phyloP scores from a whole-genome alignment of 805 yeast genomes.

The Blastobotrys americana region DNA sequence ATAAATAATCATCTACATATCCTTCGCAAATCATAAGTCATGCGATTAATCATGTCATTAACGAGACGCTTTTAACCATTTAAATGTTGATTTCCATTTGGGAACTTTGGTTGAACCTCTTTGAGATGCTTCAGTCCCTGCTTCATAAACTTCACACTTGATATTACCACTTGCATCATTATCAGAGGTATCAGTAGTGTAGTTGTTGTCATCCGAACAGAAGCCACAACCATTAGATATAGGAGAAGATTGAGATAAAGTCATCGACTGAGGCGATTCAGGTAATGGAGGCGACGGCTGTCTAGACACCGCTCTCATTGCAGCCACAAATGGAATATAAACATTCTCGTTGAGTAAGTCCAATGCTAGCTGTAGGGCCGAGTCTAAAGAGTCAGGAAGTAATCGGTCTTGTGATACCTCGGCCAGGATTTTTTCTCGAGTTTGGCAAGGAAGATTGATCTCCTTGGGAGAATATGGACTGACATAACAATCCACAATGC shows the following conservation, averaged over 20 bases:
- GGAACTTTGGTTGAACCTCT: neutral
- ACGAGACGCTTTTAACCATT: neutral
- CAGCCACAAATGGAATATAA: conserved; percentile 22
- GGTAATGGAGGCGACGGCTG: neutral
- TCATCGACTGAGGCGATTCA: neutral
- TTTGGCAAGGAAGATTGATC: conserved; percentile 26
- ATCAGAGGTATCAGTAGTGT: neutral
- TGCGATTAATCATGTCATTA: no score
- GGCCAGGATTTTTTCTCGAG: conserved; percentile 21
- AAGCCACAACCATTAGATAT: neutral
- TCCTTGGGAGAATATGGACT: conserved; percentile 24
- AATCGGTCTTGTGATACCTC: neutral
- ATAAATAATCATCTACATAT: no score
- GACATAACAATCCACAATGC: conserved; percentile 25
- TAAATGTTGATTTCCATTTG: neutral
- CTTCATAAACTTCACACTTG: neutral
- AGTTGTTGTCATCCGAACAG: neutral
- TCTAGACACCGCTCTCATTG: neutral
- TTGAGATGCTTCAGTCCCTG: neutral
- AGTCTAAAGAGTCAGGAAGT: conserved; percentile 9
- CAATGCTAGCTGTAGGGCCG: conserved; percentile 19
- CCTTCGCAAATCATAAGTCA: no score
- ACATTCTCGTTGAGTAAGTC: conserved; percentile 27
- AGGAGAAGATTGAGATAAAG: neutral
- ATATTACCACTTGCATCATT: neutral